These are phyloP conservation scores for Lagerstroemia speciosa DNA, from an alignment of 345 rosid genomes.

Conservation along the genomic window DNA sequence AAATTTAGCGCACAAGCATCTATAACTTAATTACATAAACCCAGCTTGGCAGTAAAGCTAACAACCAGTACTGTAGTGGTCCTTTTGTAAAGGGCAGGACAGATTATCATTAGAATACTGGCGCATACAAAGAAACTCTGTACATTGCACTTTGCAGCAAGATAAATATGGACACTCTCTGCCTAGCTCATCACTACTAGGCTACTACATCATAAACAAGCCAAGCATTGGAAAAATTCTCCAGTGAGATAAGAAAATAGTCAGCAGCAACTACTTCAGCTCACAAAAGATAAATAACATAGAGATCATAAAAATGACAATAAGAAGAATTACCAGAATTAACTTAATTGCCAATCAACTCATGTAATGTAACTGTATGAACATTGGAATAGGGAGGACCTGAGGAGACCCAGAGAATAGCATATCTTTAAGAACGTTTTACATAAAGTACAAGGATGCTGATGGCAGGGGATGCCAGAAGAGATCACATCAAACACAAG, in stretches of 20 bases:
- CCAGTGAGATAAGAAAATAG: neutral
- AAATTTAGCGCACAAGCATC: neutral
- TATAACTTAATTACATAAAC: neutral
- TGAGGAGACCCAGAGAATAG: too few relatives aligned
- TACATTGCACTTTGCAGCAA: neutral
- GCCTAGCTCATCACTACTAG: neutral
- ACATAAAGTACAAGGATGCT: neutral
- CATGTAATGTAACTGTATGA: too few relatives aligned
- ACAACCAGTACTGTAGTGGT: neutral
- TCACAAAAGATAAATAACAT: neutral
- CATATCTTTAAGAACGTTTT: neutral
- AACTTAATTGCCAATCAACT: too few relatives aligned
- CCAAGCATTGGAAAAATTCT: neutral
- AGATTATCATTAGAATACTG: neutral
- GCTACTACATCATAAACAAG: neutral
- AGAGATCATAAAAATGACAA: too few relatives aligned
- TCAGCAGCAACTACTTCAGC: too few relatives aligned
- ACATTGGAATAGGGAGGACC: too few relatives aligned
- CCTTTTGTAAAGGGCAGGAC: neutral
- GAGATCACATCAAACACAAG: neutral
- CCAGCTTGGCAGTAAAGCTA: too few relatives aligned
- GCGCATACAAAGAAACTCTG: neutral
- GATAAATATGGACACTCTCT: neutral
- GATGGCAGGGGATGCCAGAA: neutral
- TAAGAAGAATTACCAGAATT: too few relatives aligned